Evolutionary conservation across 345 rosid genomes (phyloP).

Genomic region (Dimocarpus longan): DNA sequence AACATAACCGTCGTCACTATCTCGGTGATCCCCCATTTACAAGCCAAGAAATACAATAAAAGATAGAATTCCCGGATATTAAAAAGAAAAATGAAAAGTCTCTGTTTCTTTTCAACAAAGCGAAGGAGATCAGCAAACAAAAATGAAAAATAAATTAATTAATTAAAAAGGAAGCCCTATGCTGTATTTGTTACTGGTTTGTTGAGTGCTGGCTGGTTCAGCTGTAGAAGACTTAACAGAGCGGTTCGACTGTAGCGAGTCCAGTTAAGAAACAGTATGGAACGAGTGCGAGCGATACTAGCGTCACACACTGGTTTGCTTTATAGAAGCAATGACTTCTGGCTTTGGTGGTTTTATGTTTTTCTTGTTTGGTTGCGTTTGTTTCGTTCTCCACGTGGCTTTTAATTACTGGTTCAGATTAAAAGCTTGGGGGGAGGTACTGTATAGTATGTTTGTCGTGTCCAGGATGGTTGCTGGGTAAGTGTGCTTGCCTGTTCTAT

Average conservation of each 20-base stretch:
- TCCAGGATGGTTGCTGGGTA: too few relatives aligned
- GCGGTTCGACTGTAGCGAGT: neutral
- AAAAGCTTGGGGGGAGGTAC: too few relatives aligned
- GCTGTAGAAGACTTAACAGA: neutral
- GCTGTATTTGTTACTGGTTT: too few relatives aligned
- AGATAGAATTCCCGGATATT: neutral
- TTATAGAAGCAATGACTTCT: neutral
- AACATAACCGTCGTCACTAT: neutral
- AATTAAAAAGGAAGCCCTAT: neutral
- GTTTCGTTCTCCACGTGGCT: neutral
- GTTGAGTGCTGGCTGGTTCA: neutral
- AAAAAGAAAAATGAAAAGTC: neutral
- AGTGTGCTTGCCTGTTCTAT: too few relatives aligned
- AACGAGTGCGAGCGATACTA: neutral
- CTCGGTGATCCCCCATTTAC: slow-evolving; percentile 13
- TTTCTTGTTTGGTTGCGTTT: neutral
- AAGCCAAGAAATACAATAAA: neutral
- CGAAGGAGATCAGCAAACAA: neutral
- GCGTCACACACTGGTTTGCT: neutral
- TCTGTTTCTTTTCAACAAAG: neutral
- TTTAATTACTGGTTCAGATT: neutral
- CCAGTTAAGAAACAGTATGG: neutral
- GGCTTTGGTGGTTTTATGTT: neutral
- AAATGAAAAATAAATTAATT: too few relatives aligned
- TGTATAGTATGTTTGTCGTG: too few relatives aligned